Conservation (phyloP, 805 yeast species). For the Sungouiella thailandica region DNA sequence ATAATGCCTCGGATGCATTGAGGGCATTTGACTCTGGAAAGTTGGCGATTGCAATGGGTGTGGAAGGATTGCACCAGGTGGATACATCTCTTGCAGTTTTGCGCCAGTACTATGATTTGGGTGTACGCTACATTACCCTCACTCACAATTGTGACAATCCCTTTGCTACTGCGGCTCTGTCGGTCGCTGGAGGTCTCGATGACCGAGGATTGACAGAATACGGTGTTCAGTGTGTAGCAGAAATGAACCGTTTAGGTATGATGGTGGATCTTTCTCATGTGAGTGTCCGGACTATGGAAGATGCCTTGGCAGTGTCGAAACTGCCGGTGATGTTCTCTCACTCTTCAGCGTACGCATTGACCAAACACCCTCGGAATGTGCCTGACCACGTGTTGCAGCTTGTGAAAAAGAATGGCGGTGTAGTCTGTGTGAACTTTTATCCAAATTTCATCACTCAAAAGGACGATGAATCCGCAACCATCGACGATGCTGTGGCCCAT, state of each 20-base stretch:
- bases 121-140: constrained; percentile 50
- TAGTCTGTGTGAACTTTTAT: constrained; percentile 43
- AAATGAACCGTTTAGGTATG: constrained; percentile 52
- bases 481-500: constrained; percentile 46
- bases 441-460: constrained; percentile 30
- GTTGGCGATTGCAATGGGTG: constrained; percentile 46
- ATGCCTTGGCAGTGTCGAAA: constrained; percentile 33
- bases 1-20: constrained; percentile 38
- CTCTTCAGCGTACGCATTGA: constrained; percentile 38
- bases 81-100: constrained; percentile 46
- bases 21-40: constrained; percentile 21
- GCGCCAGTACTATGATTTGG: constrained; percentile 44
- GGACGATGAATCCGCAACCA: constrained; percentile 22
- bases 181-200: constrained; percentile 40
- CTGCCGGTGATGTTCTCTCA: constrained; percentile 50
- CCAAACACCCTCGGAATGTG: constrained; percentile 44
- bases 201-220: constrained; percentile 41
- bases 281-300: constrained; percentile 43
- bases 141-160: constrained; percentile 57
- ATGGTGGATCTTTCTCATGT: constrained; percentile 49
- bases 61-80: constrained; percentile 51
- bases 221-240: constrained; percentile 38
- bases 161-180: constrained; percentile 51
- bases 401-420: constrained; percentile 42
- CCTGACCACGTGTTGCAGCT: constrained; percentile 40